Evolutionary conservation across 805 yeast species (phyloP).

Genomic region (Clavispora asparagi): DNA sequence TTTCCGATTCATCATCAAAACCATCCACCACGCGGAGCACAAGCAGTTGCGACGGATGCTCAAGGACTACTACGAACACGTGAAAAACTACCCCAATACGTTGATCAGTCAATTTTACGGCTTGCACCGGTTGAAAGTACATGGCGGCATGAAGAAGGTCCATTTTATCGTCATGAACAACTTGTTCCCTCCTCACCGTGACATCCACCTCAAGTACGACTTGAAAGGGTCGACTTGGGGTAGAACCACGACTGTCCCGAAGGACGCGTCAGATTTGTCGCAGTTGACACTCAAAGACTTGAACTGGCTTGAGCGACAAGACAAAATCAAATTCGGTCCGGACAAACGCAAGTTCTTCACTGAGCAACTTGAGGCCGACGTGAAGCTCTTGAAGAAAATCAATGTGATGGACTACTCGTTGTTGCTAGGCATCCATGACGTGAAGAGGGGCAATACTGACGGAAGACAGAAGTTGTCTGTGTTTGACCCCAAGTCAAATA

Average conservation of each 20-base stretch:
- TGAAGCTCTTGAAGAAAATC: conserved; percentile 59
- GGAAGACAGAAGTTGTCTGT: conserved; percentile 36
- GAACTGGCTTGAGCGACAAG: conserved; percentile 73
- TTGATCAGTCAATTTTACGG: conserved; percentile 95
- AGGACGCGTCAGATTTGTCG: conserved; percentile 17
- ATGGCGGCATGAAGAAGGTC: conserved; percentile 63
- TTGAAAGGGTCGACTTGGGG: conserved; percentile 92
- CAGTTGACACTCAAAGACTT: conserved; percentile 71
- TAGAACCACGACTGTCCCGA: conserved; percentile 44
- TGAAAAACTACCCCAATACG: conserved; percentile 79
- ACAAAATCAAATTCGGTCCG: conserved; percentile 72
- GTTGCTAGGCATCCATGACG: conserved; percentile 81
- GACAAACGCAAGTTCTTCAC: conserved; percentile 53
- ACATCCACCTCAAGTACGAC: conserved; percentile 80
- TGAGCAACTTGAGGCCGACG: conserved; percentile 72
- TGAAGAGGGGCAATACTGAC: conserved; percentile 48
- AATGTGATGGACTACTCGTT: conserved; percentile 96
- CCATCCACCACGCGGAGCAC: conserved; percentile 92
- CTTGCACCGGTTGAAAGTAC: conserved; percentile 87
- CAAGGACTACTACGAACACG: conserved; percentile 74
- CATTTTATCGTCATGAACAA: conserved; percentile 97
- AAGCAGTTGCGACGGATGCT: conserved; percentile 70
- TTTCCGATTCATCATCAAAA: conserved; percentile 89
- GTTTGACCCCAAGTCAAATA: conserved; percentile 38
- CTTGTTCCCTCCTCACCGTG: conserved; percentile 88